Conservation (phyloP, 495 filamentous ascomycete species). For the Aspergillus hancockii region DNA sequence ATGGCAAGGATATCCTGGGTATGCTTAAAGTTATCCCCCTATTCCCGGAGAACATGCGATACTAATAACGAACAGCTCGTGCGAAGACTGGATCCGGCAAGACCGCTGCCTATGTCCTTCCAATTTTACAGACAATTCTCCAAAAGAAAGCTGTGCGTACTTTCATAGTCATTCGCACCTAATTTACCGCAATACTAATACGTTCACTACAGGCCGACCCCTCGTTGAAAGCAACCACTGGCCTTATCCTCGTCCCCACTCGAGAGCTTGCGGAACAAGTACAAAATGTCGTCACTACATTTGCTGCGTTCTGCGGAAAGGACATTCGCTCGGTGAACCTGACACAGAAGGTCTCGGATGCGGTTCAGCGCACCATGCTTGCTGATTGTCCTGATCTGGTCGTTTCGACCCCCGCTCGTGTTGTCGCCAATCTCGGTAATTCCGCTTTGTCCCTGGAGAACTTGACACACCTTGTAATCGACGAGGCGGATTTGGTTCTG, state of each 20-base stretch:
- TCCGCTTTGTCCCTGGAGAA: slow-evolving; percentile 67
- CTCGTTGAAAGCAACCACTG: slow-evolving; percentile 54
- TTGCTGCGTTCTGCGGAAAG: slow-evolving; percentile 81
- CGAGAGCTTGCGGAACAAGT: slow-evolving; percentile 93
- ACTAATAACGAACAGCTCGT: neutral
- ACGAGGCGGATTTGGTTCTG: slow-evolving; percentile 93
- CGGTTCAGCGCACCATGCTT: slow-evolving; percentile 79
- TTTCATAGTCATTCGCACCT: neutral
- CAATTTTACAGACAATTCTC: slow-evolving; percentile 78
- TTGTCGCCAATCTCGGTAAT: slow-evolving; percentile 67
- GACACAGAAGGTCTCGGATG: slow-evolving; percentile 83
- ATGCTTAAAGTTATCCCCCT: slow-evolving; percentile 8
- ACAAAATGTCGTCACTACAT: slow-evolving; percentile 66
- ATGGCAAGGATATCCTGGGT: slow-evolving; percentile 87
- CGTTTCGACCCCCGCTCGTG: slow-evolving; percentile 82
- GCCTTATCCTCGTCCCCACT: slow-evolving; percentile 89
- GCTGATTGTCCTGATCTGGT: slow-evolving; percentile 88
- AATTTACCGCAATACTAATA: neutral
- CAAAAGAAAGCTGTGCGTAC: slow-evolving; percentile 66
- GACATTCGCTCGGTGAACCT: slow-evolving; percentile 80
- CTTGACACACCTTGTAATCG: slow-evolving; percentile 81
- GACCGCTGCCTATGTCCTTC: slow-evolving; percentile 95
- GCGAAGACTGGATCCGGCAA: slow-evolving; percentile 72
- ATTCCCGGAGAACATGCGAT: slow-evolving; percentile 25
- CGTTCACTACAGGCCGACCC: slow-evolving; percentile 33